A percentile compares a stretch with the other conserved stretches of the same genome.
Conservation (phyloP, 2,329 filamentous ascomycete genomes). For the Tetracladium maxilliforme region DNA sequence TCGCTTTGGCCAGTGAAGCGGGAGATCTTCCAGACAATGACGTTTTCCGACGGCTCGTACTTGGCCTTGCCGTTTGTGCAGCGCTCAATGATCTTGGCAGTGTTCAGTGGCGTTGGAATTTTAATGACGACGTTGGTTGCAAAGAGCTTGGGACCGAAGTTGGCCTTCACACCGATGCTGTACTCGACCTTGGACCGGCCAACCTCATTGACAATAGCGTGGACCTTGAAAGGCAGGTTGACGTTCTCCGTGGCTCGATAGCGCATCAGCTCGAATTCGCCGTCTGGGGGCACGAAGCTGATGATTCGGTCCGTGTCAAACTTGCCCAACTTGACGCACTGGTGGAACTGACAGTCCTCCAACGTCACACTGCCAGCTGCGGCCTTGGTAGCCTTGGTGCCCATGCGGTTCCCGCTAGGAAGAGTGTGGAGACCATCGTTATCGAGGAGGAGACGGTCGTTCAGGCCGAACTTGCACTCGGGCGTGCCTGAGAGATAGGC, state of each 20-base stretch:
- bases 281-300: constrained; percentile 90
- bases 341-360: constrained; percentile 97
- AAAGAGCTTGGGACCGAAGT: constrained; percentile 92
- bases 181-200: constrained; percentile 97
- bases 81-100: constrained; percentile 81
- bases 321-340: constrained; percentile 93
- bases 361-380: constrained; percentile 90
- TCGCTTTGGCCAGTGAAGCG: constrained; percentile 98
- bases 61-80: constrained; percentile 95
- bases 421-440: constrained; percentile 50
- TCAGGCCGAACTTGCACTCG: constrained; percentile 97
- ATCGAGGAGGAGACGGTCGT: constrained; percentile 88
- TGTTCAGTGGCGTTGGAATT: constrained; percentile 93
- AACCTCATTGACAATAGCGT: constrained; percentile 95
- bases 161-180: constrained; percentile 92
- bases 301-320: constrained; percentile 96
- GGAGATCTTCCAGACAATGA: constrained; percentile 97
- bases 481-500: constrained; percentile 93
- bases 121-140: constrained; percentile 91
- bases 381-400: constrained; percentile 83
- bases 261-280: constrained; percentile 96
- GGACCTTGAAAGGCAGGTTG: constrained; percentile 96
- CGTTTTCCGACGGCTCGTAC: constrained; percentile 95
- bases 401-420: constrained; percentile 62
- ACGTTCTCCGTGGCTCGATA: constrained; percentile 98